Evolutionary conservation across 2,329 filamentous ascomycete species (phyloP).

Genomic region (Fusarium albosuccineum): DNA sequence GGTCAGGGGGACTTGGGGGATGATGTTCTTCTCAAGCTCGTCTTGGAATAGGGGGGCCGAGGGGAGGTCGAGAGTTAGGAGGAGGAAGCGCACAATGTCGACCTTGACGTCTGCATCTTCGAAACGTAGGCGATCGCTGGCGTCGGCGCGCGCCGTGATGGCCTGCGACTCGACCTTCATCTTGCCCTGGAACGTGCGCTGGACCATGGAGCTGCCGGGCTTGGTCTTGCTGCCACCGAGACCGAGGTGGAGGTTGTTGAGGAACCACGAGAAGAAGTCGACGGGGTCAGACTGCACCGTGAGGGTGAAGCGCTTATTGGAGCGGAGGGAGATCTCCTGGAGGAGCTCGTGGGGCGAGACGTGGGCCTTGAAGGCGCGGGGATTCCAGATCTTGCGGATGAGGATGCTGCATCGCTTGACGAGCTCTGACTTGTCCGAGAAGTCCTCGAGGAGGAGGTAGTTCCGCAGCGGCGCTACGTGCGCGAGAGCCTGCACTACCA

Average conservation of each 20-base stretch:
- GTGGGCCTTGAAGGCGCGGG: constrained; percentile 94
- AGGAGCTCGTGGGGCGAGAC: constrained; percentile 97
- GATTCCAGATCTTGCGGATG: constrained; percentile 98
- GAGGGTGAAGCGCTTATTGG: constrained; percentile 91
- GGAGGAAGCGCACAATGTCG: constrained; percentile 83
- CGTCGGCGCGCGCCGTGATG: constrained; percentile 91
- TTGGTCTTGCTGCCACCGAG: constrained; percentile 91
- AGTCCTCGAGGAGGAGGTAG: constrained; percentile 89
- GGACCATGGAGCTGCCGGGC: constrained; percentile 86
- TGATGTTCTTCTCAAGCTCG: constrained; percentile 94
- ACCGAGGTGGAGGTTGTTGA: constrained; percentile 93
- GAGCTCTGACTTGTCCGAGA: constrained; percentile 79
- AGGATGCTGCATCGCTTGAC: constrained; percentile 90
- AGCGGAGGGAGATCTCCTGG: constrained; percentile 91
- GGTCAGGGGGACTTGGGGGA: constrained; percentile 88
- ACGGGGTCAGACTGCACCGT: constrained; percentile 94
- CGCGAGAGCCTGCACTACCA: constrained; percentile 89
- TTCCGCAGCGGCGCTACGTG: constrained; percentile 92
- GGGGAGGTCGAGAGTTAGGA: constrained; percentile 93
- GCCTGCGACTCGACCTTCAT: constrained; percentile 93
- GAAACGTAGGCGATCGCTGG: constrained; percentile 88
- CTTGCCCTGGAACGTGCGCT: constrained; percentile 92
- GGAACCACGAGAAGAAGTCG: constrained; percentile 96
- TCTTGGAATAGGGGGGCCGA: constrained; percentile 96
- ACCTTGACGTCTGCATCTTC: constrained; percentile 88